Percentiles rank a stretch among this genome's conserved stretches.
Conservation (phyloP, 2,329 filamentous ascomycete genomes). For the Monosporascus sp. region DNA sequence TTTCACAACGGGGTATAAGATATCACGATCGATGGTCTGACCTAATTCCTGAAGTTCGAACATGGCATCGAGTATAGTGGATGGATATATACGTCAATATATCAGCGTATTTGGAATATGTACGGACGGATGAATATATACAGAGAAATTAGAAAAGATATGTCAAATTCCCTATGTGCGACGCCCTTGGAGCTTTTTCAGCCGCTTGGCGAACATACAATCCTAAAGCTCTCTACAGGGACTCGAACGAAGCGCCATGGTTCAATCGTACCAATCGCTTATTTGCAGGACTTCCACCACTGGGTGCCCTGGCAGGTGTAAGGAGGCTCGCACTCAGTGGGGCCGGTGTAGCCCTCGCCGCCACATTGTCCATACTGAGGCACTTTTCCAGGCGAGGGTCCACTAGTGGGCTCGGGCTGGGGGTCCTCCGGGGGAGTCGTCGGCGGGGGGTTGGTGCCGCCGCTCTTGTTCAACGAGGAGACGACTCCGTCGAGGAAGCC, state of each 20-base stretch:
- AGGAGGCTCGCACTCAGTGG: neutral
- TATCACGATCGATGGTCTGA: neutral
- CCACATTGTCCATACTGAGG: neutral
- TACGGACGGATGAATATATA: neutral
- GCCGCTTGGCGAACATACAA: too few relatives aligned
- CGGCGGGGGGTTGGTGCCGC: neutral
- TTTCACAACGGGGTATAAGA: too few relatives aligned
- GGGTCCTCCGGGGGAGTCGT: neutral
- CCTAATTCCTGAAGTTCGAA: neutral
- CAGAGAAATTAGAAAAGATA: neutral
- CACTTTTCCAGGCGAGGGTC: neutral
- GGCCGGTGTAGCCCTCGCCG: neutral
- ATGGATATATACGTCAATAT: neutral
- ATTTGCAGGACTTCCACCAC: neutral
- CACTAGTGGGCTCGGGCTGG: neutral
- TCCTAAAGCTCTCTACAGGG: too few relatives aligned
- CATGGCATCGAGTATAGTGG: neutral
- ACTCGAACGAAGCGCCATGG: too few relatives aligned
- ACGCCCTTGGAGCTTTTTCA: too few relatives aligned
- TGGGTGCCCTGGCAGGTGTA: neutral
- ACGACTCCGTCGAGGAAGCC: conserved; percentile 45
- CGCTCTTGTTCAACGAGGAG: conserved; percentile 1
- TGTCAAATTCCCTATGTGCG: too few relatives aligned
- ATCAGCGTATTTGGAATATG: neutral
- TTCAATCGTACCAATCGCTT: neutral